Evolutionary conservation across 2,329 filamentous ascomycete species (phyloP).

Genomic region (Boeremia lycopersici): DNA sequence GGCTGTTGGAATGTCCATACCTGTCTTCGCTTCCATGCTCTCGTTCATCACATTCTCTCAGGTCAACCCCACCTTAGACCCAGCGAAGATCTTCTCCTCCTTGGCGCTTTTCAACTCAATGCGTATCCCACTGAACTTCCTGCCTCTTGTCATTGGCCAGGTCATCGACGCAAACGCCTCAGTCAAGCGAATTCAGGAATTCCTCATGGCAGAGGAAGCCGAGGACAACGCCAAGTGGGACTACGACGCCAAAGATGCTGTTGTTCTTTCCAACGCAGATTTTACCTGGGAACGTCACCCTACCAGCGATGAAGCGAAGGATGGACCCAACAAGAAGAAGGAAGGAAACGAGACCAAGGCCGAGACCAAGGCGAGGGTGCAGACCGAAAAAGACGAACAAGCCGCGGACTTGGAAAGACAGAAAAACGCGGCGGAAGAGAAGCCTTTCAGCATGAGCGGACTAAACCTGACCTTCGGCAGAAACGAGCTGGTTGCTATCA

Average conservation of each 20-base stretch:
- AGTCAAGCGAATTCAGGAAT: slow-evolving; percentile 83
- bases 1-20: slow-evolving; percentile 81
- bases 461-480: slow-evolving; percentile 71
- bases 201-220: slow-evolving; percentile 83
- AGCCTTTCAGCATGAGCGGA: slow-evolving; percentile 75
- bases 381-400: slow-evolving; percentile 29
- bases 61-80: slow-evolving; percentile 69
- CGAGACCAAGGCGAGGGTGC: slow-evolving; percentile 32
- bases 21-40: slow-evolving; percentile 93
- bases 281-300: slow-evolving; percentile 85
- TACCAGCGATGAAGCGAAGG: slow-evolving; percentile 56
- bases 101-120: slow-evolving; percentile 92
- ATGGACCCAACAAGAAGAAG: slow-evolving; percentile 47
- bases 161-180: slow-evolving; percentile 89
- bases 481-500: slow-evolving; percentile 82
- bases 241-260: slow-evolving; percentile 58
- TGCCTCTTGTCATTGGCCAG: slow-evolving; percentile 87
- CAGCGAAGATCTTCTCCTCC: slow-evolving; percentile 88
- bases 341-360: slow-evolving; percentile 56
- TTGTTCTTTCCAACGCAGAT: slow-evolving; percentile 72
- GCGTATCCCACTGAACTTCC: slow-evolving; percentile 84
- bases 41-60: slow-evolving; percentile 81
- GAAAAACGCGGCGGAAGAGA: slow-evolving; percentile 52
- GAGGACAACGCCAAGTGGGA: slow-evolving; percentile 71
- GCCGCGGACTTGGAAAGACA: slow-evolving; percentile 51